These are phyloP conservation scores for Globisporangium recalcitrans DNA, from an alignment of 352 stramenopile genomes.

Conservation along the genomic window DNA sequence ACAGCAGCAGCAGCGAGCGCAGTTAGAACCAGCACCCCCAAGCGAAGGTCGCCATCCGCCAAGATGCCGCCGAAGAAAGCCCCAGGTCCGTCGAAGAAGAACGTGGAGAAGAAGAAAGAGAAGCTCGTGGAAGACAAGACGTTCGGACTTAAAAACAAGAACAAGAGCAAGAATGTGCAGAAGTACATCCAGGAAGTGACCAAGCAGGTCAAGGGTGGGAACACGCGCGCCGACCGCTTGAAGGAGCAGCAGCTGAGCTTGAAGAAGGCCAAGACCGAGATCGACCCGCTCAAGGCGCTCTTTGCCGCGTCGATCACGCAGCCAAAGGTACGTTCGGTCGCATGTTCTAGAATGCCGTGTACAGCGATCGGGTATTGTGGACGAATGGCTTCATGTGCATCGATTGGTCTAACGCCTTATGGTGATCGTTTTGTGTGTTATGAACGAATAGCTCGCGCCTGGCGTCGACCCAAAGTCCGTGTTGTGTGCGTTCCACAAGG, in stretches of 20 bases:
- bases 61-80: constrained; percentile 80
- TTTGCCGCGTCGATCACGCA: constrained; percentile 86
- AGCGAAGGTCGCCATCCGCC: background rate
- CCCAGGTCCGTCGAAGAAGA: constrained; percentile 75
- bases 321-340: constrained; percentile 46
- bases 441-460: constrained; percentile 61
- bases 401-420: background rate
- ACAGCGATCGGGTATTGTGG: background rate
- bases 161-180: constrained; percentile 97
- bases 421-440: background rate
- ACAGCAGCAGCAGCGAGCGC: background rate
- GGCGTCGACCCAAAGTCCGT: constrained; percentile 87
- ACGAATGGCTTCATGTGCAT: background rate
- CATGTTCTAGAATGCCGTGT: constrained; percentile 10
- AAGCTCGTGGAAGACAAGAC: constrained; percentile 98
- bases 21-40: background rate
- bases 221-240: constrained; percentile 67
- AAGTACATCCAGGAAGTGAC: constrained; percentile 89
- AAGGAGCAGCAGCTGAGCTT: constrained; percentile 70
- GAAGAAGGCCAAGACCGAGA: constrained; percentile 67
- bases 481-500: constrained; percentile 88
- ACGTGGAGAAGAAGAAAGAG: constrained; percentile 87
- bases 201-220: constrained; percentile 85
- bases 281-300: constrained; percentile 80
- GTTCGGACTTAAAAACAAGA: constrained; percentile 99